Evolutionary conservation across 805 yeast species (phyloP), one percentile per base, ranked within the genome.

Genomic region (Candida michaelii): DNA sequence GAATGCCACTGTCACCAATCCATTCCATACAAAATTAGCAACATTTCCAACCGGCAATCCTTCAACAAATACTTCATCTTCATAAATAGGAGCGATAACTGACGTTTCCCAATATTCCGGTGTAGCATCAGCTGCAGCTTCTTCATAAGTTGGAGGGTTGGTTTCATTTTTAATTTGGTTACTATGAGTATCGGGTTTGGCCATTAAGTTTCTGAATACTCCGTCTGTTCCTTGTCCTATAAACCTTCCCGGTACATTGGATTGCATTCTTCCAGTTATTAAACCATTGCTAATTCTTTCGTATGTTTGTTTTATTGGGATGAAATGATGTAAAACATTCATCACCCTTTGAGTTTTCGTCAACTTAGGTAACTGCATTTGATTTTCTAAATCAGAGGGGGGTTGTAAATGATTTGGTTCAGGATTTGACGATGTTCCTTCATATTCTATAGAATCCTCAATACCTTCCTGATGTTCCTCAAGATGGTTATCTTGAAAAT

Each of bases 91-190:
- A 4, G 88, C 78, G 58, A 89, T 74, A 31, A 88, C 80, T 0
- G 93, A 79, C 6, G 90, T 80, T 62, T 93, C 99, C 95, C 97
- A 93, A 63, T 93, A 93, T 30, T 96, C 96, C 0, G 99, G 99
- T 0, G 95, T 81, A 12, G 93, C 79, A 59, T 93, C 99, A 3
- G 89, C 85, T 0, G 96, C 88, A 0, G 96, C 98, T 58, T 90
- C 98, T 43, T 88, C 97, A 64, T 93, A 93, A 0, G 95, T 74
- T 3, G 98, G 98, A 15, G 80, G 76, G 30, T 87, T 83, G 24
- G 69, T 69, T 46, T 84, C 90, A 30, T 59, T 58, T 13, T 61
- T 56, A 8, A 55, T 54, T 16, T 63, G 48, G 10, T 44, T 47
- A 13, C 62, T 38, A 39, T 66, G 69, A 0, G 75, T 58, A 36